Conservation (phyloP, 768 basidiomycete genomes). For the Daedalea quercina region DNA sequence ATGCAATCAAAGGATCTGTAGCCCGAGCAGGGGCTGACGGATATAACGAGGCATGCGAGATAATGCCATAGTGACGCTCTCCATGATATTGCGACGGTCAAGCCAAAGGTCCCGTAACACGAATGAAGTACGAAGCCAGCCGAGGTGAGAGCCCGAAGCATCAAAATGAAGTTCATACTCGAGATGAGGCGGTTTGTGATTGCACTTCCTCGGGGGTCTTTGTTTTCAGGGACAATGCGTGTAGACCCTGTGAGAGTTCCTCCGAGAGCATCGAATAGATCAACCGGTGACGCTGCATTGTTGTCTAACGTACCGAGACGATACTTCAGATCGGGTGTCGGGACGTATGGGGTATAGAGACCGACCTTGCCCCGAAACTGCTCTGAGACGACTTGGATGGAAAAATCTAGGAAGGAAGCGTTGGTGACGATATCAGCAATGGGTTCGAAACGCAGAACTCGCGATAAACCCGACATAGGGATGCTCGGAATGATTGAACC, state of each 20-base stretch:
- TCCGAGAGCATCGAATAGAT: slow-evolving; percentile 67
- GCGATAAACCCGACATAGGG: not conserved
- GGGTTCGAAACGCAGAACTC: not conserved
- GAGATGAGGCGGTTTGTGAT: not conserved
- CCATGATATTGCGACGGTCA: too few relatives aligned
- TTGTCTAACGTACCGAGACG: slow-evolving; percentile 38
- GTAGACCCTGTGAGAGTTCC: slow-evolving; percentile 65
- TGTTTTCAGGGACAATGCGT: slow-evolving; percentile 72
- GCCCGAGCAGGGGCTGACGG: too few relatives aligned
- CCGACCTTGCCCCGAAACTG: slow-evolving; percentile 68
- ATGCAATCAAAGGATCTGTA: too few relatives aligned
- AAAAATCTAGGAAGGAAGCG: slow-evolving; percentile 51
- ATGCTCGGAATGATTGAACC: slow-evolving; percentile 24
- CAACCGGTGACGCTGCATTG: slow-evolving; percentile 78
- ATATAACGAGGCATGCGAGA: too few relatives aligned
- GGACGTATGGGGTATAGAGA: slow-evolving; percentile 1
- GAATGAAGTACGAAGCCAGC: too few relatives aligned
- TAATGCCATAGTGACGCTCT: too few relatives aligned
- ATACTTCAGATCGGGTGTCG: not conserved
- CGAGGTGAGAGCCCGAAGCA: too few relatives aligned
- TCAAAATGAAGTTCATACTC: not conserved
- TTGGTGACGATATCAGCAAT: not conserved
- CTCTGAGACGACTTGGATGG: slow-evolving; percentile 66
- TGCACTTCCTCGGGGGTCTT: slow-evolving; percentile 53
- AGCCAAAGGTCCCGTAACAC: too few relatives aligned